Base-by-base conservation (phyloP, 225 moss, liverwort and hornwort genomes). In the Lunularia cruciata region DNA sequence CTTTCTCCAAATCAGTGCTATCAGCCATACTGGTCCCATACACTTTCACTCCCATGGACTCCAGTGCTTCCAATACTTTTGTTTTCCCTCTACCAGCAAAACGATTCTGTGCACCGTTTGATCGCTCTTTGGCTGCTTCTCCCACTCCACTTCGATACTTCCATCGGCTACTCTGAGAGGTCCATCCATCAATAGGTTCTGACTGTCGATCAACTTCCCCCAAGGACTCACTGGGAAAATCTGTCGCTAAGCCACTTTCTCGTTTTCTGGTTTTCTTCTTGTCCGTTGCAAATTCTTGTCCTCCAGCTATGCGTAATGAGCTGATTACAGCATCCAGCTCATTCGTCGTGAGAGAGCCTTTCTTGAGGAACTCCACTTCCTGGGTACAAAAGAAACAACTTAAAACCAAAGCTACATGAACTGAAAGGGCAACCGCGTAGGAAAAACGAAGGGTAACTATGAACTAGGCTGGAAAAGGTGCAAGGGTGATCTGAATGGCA, bases 361-460 rank as follows among this genome's bases (percentile, higher is more conserved):
- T 89, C 72, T 89, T 91, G 51, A 89, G 56, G 75, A 91, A 91
- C 76, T 91, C 87, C 32, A 91, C 73, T 73, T 89, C 87, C 85
- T 87, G 79, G 13, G 11, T 30, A 46, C 20, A 71, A 32, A 56
- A 73, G 23, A 57, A 16, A 14, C 13, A 30, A 78, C 84, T 80
- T 70, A 87, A 82, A 48, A 85, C 82, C n/a, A n/a, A n/a, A n/a
- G n/a, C n/a, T n/a, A n/a, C n/a, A n/a, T n/a, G n/a, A n/a, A n/a
- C n/a, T n/a, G n/a, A n/a, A n/a, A n/a, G n/a, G n/a, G n/a, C n/a
- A n/a, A n/a, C n/a, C n/a, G n/a, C n/a, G n/a, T n/a, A n/a, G n/a
- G n/a, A n/a, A n/a, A n/a, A n/a, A n/a, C n/a, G n/a, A n/a, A n/a
- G n/a, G n/a, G n/a, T n/a, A n/a, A n/a, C n/a, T n/a, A n/a, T n/a